These are phyloP conservation scores for Geotrichum phurueaensis DNA, from an alignment of 1,139 yeast species.

Conservation along the genomic window DNA sequence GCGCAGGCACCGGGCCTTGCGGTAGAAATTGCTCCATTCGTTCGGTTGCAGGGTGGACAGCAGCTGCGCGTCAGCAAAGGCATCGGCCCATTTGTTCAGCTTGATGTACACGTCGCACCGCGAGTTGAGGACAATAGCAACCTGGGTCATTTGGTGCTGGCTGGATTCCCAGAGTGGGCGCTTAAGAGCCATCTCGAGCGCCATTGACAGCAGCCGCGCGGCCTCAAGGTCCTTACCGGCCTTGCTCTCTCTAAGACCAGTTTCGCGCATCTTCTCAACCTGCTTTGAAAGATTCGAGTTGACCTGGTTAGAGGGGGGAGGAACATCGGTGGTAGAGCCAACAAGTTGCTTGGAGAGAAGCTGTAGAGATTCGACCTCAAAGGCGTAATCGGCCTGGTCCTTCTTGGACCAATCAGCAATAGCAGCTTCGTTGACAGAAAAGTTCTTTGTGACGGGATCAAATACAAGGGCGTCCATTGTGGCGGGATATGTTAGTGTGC, in stretches of 20 bases:
- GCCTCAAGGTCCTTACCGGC: slow-evolving; percentile 64
- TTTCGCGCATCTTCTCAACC: slow-evolving; percentile 67
- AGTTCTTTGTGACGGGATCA: slow-evolving; percentile 12
- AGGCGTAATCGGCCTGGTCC: slow-evolving; percentile 6
- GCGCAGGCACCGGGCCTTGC: slow-evolving; percentile 71
- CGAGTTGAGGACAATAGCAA: slow-evolving; percentile 64
- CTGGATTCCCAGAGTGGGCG: slow-evolving; percentile 85
- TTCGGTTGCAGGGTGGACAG: slow-evolving; percentile 57
- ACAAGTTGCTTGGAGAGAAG: slow-evolving; percentile 55
- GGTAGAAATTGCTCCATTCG: slow-evolving; percentile 71
- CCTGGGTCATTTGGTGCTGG: slow-evolving; percentile 71
- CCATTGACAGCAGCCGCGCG: slow-evolving; percentile 63
- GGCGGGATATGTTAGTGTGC: not conserved
- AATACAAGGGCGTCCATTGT: slow-evolving; percentile 9
- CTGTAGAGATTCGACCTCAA: slow-evolving; percentile 59
- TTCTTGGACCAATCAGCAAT: slow-evolving; percentile 1
- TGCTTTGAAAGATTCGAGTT: slow-evolving; percentile 43
- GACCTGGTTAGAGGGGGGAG: slow-evolving; percentile 57
- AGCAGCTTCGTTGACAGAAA: slow-evolving; percentile 2
- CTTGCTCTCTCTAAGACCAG: slow-evolving; percentile 62
- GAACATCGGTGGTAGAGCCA: slow-evolving; percentile 55
- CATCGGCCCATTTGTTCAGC: slow-evolving; percentile 59
- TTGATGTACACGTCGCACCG: slow-evolving; percentile 79
- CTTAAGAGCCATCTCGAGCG: slow-evolving; percentile 73
- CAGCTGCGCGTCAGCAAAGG: slow-evolving; percentile 76